Evolutionary conservation across 768 basidiomycete genomes (phyloP).

Genomic region (Leucosporidium creatinivorum): DNA sequence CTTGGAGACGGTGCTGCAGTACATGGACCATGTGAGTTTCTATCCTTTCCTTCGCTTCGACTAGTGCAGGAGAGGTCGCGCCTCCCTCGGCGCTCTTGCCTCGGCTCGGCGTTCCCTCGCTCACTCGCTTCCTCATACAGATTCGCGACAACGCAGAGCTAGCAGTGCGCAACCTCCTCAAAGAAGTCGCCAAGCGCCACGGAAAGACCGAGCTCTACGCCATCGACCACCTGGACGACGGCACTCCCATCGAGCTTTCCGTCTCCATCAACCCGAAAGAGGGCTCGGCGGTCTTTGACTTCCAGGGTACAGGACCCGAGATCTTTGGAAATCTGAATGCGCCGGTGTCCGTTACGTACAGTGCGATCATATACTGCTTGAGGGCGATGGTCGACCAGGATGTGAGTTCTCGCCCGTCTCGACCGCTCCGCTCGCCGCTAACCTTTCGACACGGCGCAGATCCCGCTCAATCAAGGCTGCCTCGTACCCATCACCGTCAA

Average conservation of each 20-base stretch:
- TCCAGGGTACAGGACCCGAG: slow-evolving; percentile 47
- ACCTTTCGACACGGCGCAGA: slow-evolving; percentile 39
- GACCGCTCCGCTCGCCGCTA: not conserved
- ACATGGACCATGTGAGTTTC: slow-evolving; percentile 48
- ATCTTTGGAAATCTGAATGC: slow-evolving; percentile 73
- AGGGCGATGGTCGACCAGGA: slow-evolving; percentile 35
- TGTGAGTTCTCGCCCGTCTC: not conserved
- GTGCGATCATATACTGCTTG: slow-evolving; percentile 42
- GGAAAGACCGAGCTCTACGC: slow-evolving; percentile 62
- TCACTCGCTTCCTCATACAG: slow-evolving; percentile 42
- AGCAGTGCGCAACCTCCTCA: slow-evolving; percentile 74
- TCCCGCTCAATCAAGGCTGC: slow-evolving; percentile 90
- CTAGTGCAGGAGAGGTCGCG: not conserved
- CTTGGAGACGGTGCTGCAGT: slow-evolving; percentile 65
- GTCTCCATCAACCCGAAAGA: slow-evolving; percentile 67
- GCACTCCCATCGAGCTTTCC: slow-evolving; percentile 59
- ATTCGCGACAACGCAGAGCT: slow-evolving; percentile 81
- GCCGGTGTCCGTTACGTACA: slow-evolving; percentile 63
- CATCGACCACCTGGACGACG: slow-evolving; percentile 79
- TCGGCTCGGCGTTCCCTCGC: no score
- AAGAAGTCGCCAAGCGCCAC: slow-evolving; percentile 61
- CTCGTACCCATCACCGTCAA: slow-evolving; percentile 57
- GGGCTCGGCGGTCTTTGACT: slow-evolving; percentile 79
- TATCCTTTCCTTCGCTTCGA: no score
- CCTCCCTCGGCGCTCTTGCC: no score